These are phyloP conservation scores for Gynandropsis gynandra DNA, from an alignment of 345 rosid genomes.

Conservation along the genomic window DNA sequence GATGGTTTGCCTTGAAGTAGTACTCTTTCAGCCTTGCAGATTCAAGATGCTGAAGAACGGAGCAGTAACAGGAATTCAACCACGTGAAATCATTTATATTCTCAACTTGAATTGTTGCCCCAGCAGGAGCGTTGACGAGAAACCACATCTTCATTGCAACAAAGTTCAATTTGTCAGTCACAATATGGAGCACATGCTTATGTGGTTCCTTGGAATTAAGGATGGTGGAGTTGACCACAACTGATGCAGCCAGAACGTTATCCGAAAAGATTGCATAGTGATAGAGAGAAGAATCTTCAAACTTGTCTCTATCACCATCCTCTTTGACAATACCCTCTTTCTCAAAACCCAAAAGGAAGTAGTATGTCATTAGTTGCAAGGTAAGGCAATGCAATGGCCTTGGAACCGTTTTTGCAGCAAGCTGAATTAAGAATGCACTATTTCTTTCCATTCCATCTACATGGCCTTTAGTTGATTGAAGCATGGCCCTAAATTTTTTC, in stretches of 20 bases:
- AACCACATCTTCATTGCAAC: constrained; percentile 89
- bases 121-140: constrained; percentile 44
- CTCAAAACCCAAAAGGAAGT: constrained; percentile 39
- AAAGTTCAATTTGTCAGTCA: constrained; percentile 76
- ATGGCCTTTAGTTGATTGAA: constrained; percentile 62
- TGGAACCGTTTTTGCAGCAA: constrained; percentile 94
- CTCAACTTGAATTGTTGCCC: constrained; percentile 56
- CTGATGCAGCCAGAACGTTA: constrained; percentile 90
- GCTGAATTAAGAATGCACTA: constrained; percentile 85
- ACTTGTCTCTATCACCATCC: constrained; percentile 35
- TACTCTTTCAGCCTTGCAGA: constrained; percentile 77
- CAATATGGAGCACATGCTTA: constrained; percentile 89
- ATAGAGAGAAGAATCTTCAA: constrained; percentile 71
- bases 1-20: constrained; percentile 74
- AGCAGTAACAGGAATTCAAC: constrained; percentile 82
- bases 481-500: constrained; percentile 77
- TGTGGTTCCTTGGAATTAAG: constrained; percentile 60
- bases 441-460: constrained; percentile 62
- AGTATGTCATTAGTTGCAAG: constrained; percentile 80
- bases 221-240: constrained; percentile 85
- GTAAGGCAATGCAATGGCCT: constrained; percentile 85
- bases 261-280: constrained; percentile 97
- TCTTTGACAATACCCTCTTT: constrained; percentile 34
- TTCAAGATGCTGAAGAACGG: constrained; percentile 77
- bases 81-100: constrained; percentile 72